Evolutionary conservation across 495 filamentous ascomycete species (phyloP), one percentile per base, ranked within the genome.

Genomic region (Lichenothelia convexa): DNA sequence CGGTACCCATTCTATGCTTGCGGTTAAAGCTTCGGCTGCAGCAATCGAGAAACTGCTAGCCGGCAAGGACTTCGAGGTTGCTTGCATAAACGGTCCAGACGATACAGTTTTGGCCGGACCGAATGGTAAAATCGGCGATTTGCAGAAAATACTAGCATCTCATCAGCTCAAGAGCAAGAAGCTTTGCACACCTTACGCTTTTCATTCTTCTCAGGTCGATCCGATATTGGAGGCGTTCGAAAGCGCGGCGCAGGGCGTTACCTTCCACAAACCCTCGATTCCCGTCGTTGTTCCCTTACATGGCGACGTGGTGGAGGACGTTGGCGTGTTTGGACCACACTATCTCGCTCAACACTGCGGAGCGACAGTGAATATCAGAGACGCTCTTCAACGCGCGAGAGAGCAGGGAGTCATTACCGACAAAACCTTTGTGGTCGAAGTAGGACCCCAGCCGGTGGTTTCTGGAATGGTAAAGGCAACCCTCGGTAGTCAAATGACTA

Each of bases 301-400:
- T 11, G 53, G 43, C 12, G 34, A 44, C 21, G 44, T 51, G 8
- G 22, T 53, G 17, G 21, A 38, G 8, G 38, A 48, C 8, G 40
- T 27, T 8, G 29, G 20, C 5, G 31, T 22, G 16, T 23, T 56
- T 16, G 38, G 55, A 9, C 47, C 59, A 11, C 45, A 21, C 20
- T 91, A 91, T 44, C 64, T 91, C 12, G 61, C 62, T 30, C 57
- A 65, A 5, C 76, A 82, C 44, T 72, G 71, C 26, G 65, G 83
- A 12, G 69, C 81, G 41, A 57, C 76, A 18, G 84, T 93, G 43
- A 68, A 87, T 44, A 76, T 93, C 55, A 56, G 74, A 4, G 71
- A 60, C 31, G 78, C 63, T 7, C 54, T 86, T 8, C 59, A 70
- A 15, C 60, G 65, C 12, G 68, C 73, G 13, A 60, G 67, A 46